Evolutionary conservation across 176 grass and related monocot species (phyloP), one percentile per base, ranked within the genome.

Genomic region (Luzula sylvatica): DNA sequence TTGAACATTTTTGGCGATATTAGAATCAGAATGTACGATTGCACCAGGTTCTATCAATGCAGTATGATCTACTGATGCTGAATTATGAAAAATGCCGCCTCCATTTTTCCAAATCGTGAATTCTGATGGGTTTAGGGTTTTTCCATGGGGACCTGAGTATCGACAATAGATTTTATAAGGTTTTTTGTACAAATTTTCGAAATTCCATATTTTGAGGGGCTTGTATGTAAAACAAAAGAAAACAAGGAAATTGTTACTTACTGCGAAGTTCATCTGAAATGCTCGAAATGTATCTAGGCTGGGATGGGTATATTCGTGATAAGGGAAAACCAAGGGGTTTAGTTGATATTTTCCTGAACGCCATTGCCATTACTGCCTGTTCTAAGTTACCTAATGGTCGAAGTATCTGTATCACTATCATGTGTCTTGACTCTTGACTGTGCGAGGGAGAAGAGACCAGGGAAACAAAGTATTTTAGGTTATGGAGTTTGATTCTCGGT

Each of bases 1-100:
- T 11, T 64, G 30, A 8, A 86, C 84, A 32, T 73, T 76, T 52
- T 72, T 65, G 15, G 49, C 74, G 24, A 96, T 63, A 12, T 3
- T n/a, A 49, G 42, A 63, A 32, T 63, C 12, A 17, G 59, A 63
- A 63, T 63, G 59, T 15, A 63, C 24, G 14, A 49, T 28, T 63
- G 59, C 59, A 30, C 59, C 42, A 26, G 8, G 28, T 41, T 63
- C 42, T 28, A 63, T 63, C 5, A 48, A 26, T 20, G 15, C 59
- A 20, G 59, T 63, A 2, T 3, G 42, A 63, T 47, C 59, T 46
- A 63, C 46, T 15, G 20, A 48, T 49, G 59, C 59, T 2, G 59
- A 63, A 63, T 30, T 63, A 25, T 63, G 59, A 63, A 28, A 63
- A 47, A 49, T 28, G 19, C 59, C 59, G 7, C 59, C 59, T 48